phyloP scores from a whole-genome alignment of 768 basidiomycete species.

The Trametes coccinea region DNA sequence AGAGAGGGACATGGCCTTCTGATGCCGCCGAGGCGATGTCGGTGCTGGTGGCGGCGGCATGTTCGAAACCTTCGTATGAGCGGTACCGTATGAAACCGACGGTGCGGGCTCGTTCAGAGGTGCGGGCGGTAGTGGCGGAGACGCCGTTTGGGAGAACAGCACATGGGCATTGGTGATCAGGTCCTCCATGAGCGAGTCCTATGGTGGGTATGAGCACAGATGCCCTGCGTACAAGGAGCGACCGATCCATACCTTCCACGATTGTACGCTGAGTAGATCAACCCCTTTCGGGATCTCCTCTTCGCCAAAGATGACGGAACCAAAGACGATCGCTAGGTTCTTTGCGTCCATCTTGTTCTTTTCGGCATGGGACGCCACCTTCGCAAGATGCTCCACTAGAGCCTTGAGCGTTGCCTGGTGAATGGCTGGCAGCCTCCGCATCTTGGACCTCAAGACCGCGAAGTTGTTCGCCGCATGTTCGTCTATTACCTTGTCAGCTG shows the following conservation, averaged over 20 bases:
- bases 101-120: constrained; percentile 64
- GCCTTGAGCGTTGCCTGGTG: constrained; percentile 85
- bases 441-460: constrained; percentile 79
- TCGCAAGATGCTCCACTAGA: constrained; percentile 78
- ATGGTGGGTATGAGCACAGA: neutral
- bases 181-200: constrained; percentile 83
- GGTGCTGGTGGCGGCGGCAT: constrained; percentile 39
- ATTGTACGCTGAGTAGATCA: constrained; percentile 75
- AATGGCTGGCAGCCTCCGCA: constrained; percentile 77
- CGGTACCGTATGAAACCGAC: constrained; percentile 65
- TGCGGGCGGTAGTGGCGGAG: constrained; percentile 72
- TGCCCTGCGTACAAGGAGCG: no score
- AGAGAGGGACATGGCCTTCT: constrained; percentile 6
- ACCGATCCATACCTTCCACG: constrained; percentile 56
- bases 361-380: constrained; percentile 62
- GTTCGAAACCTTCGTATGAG: constrained; percentile 62
- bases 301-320: constrained; percentile 86
- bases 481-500: constrained; percentile 41
- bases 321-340: constrained; percentile 91
- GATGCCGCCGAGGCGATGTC: constrained; percentile 22
- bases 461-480: constrained; percentile 74
- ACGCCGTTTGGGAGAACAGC: constrained; percentile 55
- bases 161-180: constrained; percentile 68
- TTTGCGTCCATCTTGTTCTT: constrained; percentile 94
- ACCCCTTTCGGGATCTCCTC: constrained; percentile 79